These are phyloP conservation scores for Penicillium paradoxum DNA, from an alignment of 495 filamentous ascomycete genomes.

Conservation along the genomic window DNA sequence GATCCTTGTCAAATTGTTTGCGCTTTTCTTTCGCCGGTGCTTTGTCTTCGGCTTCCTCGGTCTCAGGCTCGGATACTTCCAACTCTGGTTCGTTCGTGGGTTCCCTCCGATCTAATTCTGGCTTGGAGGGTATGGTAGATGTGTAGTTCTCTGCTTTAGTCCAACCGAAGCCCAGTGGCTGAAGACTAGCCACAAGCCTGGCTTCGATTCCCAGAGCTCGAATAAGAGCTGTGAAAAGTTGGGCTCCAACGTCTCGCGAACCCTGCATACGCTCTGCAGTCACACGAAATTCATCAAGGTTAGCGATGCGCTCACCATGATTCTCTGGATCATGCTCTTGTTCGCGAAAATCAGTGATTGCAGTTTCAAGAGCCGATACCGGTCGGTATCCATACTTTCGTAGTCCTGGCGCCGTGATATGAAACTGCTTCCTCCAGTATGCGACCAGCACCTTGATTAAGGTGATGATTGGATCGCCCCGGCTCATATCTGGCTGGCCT, in stretches of 20 bases:
- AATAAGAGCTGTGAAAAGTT: conserved; percentile 87
- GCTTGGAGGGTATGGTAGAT: conserved; percentile 43
- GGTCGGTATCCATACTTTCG: conserved; percentile 85
- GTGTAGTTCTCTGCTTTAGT: conserved; percentile 66
- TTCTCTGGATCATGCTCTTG: conserved; percentile 53
- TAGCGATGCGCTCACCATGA: conserved; percentile 70
- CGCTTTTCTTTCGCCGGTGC: conserved; percentile 8
- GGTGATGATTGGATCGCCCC: conserved; percentile 76
- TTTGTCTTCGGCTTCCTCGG: not conserved
- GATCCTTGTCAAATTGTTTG: conserved; percentile 54
- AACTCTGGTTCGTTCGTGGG: conserved; percentile 12
- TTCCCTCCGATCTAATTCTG: conserved; percentile 24
- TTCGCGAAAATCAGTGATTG: conserved; percentile 58
- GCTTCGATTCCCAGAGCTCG: conserved; percentile 76
- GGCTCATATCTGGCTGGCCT: conserved; percentile 66
- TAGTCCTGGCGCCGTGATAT: conserved; percentile 70
- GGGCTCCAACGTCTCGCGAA: conserved; percentile 80
- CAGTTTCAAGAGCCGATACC: conserved; percentile 58
- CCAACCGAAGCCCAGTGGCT: conserved; percentile 88
- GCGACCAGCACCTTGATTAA: conserved; percentile 68
- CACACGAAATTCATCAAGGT: conserved; percentile 60
- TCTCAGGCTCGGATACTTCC: conserved; percentile 13
- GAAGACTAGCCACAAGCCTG: conserved; percentile 75
- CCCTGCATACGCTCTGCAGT: conserved; percentile 69
- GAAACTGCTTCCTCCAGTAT: conserved; percentile 87